Evolutionary conservation across 2,329 filamentous ascomycete species (phyloP), one percentile per base, ranked within the genome.

Genomic region (Calycina herbarum): DNA sequence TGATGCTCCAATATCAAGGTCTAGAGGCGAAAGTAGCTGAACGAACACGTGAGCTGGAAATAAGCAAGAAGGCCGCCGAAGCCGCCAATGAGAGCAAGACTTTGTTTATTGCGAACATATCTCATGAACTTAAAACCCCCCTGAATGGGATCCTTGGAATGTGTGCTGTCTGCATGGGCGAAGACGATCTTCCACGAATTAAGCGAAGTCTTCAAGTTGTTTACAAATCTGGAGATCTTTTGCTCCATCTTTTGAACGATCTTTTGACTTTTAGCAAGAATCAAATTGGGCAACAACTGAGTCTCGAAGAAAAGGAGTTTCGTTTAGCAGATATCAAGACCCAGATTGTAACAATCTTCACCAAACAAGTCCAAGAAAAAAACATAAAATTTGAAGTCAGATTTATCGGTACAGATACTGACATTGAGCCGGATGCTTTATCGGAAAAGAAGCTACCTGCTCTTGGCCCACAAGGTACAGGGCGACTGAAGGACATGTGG

Each of bases 41-140:
- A 76, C 85, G 94, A 64, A 97, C 94, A 0, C 86, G 86, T 42
- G 91, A 97, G 77, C 82, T 97, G 0, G 93, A 96, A 74, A 86
- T 92, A 67, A 96, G 90, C 80, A 97, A 97, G 77, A 92, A 93
- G 79, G 92, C 93, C 1, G 94, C 94, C 1, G 94, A 97, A 77
- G 91, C 92, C n/a, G 94, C 94, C 3, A 97, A 97, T 73, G 92
- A 97, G 78, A 96, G 92, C 82, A 99, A 99, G 80, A 98, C 95
- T 0, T 82, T 98, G 8, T 98, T 98, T 79, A 96, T 99, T 69
- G 95, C 95, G 20, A 98, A 98, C 73, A 97, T 98, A 61, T 90
- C 87, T 0, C 87, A 89, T 72, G 86, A 98, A 77, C 83, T 99
- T 42, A 96, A 97, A 76, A 99, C 95, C 1, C 95, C 95, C 0